phyloP scores from a whole-genome alignment of 192 early-diverging fungal genomes.

The Entomortierella parvispora region DNA sequence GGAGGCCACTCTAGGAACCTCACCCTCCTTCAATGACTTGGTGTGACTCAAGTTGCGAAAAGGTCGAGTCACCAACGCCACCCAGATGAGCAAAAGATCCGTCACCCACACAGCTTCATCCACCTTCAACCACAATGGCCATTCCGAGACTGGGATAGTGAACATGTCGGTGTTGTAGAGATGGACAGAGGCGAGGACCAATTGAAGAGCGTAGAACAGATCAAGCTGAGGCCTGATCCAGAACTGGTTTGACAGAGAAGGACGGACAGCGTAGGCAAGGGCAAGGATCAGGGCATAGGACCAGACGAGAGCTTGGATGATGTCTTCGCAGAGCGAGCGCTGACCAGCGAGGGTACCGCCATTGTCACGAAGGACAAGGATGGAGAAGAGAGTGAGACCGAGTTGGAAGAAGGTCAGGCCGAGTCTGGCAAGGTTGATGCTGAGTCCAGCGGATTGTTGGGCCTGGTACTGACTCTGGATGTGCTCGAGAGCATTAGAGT shows the following conservation, averaged over 20 bases:
- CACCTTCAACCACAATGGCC: constrained; percentile 33
- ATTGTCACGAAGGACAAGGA: constrained; percentile 12
- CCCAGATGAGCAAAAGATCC: constrained; percentile 20
- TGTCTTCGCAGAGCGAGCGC: neutral
- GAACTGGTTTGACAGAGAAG: constrained; percentile 26
- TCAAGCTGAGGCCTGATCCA: constrained; percentile 48
- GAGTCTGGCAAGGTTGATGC: constrained; percentile 38
- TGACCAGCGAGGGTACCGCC: neutral
- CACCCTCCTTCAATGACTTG: constrained; percentile 21
- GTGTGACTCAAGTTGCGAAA: constrained; percentile 1
- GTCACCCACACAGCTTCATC: constrained; percentile 13
- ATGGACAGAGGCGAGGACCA: constrained; percentile 1
- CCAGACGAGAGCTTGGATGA: constrained; percentile 22
- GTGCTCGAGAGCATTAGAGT: constrained; percentile 11
- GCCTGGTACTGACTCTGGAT: constrained; percentile 32
- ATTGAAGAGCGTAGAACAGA: constrained; percentile 29
- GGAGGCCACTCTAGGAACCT: constrained; percentile 17
- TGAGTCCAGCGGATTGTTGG: constrained; percentile 28
- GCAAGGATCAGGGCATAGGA: constrained; percentile 24
- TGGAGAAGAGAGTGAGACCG: constrained; percentile 28
- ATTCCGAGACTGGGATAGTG: constrained; percentile 5
- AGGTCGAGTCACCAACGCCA: constrained; percentile 22
- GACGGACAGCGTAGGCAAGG: constrained; percentile 12
- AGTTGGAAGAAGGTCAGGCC: constrained; percentile 34
- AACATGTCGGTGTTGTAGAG: constrained; percentile 18